phyloP scores from a whole-genome alignment of 2,329 filamentous ascomycete species.

The Cercospora brassicicola region DNA sequence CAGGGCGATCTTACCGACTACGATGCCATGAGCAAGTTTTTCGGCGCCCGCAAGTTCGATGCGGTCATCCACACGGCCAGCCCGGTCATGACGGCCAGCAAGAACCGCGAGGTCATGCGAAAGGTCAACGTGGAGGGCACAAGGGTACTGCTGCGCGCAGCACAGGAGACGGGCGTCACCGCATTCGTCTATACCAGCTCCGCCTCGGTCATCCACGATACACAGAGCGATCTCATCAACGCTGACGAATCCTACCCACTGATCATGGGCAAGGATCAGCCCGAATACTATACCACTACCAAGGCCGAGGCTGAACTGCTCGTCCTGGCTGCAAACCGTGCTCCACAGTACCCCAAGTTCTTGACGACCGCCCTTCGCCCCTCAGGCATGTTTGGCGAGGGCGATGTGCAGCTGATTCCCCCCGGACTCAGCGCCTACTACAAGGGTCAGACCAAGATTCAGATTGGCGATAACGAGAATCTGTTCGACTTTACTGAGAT shows the following conservation, averaged over 20 bases:
- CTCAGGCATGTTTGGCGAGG: conserved; percentile 54
- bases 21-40: conserved; percentile 44
- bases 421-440: conserved; percentile 48
- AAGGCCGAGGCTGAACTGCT: conserved; percentile 52
- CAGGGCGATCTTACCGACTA: conserved; percentile 53
- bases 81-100: conserved; percentile 42
- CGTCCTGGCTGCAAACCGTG: conserved; percentile 53
- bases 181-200: conserved; percentile 56
- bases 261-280: conserved; percentile 49
- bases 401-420: conserved; percentile 50
- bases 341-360: conserved; percentile 43
- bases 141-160: conserved; percentile 49
- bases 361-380: conserved; percentile 54
- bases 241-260: conserved; percentile 52
- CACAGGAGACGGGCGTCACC: conserved; percentile 52
- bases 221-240: conserved; percentile 48
- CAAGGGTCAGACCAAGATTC: conserved; percentile 52
- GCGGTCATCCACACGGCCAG: conserved; percentile 54
- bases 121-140: conserved; percentile 56
- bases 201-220: conserved; percentile 52
- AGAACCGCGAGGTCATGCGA: conserved; percentile 46
- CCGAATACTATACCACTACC: conserved; percentile 54
- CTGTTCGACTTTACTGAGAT: conserved; percentile 57
- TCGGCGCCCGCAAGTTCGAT: conserved; percentile 47
- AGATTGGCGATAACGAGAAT: conserved; percentile 55